A percentile compares a stretch with the other conserved stretches of the same genome.
These are phyloP conservation scores for Lunasporangiospora selenospora DNA, from an alignment of 192 early-diverging fungal genomes.

Conservation along the genomic window DNA sequence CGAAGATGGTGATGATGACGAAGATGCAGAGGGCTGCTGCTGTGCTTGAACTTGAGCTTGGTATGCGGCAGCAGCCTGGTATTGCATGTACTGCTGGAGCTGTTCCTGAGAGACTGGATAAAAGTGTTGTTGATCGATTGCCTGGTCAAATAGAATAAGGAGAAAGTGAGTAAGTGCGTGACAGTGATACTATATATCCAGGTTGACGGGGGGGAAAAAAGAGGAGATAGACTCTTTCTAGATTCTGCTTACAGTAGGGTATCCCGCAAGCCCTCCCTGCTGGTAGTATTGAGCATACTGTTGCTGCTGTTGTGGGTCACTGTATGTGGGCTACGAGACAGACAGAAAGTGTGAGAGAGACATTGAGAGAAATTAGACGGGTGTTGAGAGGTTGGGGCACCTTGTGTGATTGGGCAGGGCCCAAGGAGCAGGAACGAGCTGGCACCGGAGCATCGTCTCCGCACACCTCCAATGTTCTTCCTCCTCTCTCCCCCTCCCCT, in stretches of 20 bases:
- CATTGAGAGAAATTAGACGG: no score
- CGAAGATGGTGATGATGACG: no score
- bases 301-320: constrained; percentile 31
- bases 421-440: no score
- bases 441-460: no score
- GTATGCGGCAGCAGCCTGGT: constrained; percentile 37
- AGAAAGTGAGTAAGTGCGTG: not conserved
- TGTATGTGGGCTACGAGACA: no score
- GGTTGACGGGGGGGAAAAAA: not conserved
- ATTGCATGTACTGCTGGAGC: constrained; percentile 45
- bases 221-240: no score
- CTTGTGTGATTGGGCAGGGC: no score
- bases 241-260: constrained; percentile 17
- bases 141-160: not conserved
- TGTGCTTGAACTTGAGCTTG: constrained; percentile 26
- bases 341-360: no score
- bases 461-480: no score
- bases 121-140: constrained; percentile 35
- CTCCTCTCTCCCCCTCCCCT: not conserved
- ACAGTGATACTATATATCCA: no score
- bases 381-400: no score
- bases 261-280: constrained; percentile 32
- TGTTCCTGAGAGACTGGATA: constrained; percentile 43
- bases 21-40: constrained; percentile 12
- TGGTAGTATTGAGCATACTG: constrained; percentile 40